Conservation (phyloP, 495 filamentous ascomycete species). For the Xylaria longipes region DNA sequence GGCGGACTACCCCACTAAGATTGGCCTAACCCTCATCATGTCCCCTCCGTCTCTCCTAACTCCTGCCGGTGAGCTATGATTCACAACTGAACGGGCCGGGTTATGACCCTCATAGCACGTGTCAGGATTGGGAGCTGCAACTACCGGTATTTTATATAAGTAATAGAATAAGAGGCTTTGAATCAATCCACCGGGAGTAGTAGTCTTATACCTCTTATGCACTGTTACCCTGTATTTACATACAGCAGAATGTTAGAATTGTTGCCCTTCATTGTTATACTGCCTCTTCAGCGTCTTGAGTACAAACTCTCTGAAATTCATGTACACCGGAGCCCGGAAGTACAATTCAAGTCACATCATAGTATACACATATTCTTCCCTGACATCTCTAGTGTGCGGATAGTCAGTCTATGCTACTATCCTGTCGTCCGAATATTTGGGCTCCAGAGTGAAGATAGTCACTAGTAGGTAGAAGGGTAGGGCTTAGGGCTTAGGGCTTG, state of each 20-base stretch:
- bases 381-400: background rate
- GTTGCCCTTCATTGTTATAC: background rate
- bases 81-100: background rate
- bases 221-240: background rate
- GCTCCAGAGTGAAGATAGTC: background rate
- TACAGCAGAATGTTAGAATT: background rate
- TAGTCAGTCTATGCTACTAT: background rate
- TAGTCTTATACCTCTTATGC: too few relatives aligned
- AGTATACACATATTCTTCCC: too few relatives aligned
- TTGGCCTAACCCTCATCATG: background rate
- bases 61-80: background rate
- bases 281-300: background rate
- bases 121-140: too few relatives aligned
- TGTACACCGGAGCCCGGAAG: background rate
- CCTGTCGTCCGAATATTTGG: background rate
- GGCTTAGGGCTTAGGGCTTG: background rate
- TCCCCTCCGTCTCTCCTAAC: background rate
- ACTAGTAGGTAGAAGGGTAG: background rate
- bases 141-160: too few relatives aligned
- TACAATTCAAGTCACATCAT: background rate
- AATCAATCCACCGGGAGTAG: background rate
- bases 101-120: background rate
- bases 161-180: too few relatives aligned
- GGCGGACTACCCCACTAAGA: background rate
- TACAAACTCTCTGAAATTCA: background rate